Evolutionary conservation across 2,329 filamentous ascomycete genomes (phyloP), one percentile per base, ranked within the genome.

Genomic region (Diaporthe aspalathi): DNA sequence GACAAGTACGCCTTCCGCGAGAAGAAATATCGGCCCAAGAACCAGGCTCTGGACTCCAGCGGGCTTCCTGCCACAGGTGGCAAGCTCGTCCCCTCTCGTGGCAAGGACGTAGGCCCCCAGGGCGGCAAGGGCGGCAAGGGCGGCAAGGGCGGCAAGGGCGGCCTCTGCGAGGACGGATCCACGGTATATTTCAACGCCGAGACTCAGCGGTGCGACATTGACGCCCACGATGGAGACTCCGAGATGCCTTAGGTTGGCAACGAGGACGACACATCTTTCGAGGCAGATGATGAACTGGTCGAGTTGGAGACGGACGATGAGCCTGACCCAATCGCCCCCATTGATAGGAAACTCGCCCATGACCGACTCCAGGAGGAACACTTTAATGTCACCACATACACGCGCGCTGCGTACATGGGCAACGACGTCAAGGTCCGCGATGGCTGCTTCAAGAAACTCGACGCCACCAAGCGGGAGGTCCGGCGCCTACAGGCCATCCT

Each of bases 191-290:
- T 54, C 52, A 12, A 54, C 4, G 52, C 29, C 5, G 16, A 12
- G 29, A 49, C 16, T 24, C 27, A 47, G 27, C 40, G 24, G 29
- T 49, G 20, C 43, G 24, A 35, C 43, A 29, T 50, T 29, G 3
- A 32, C 14, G 53, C n/a, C 43, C 20, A 8, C 29, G 53, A 52
- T 68, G 67, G 16, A 47, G 35, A 68, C 22, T 50, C 67, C 47
- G n/a, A 27, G 54, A 29, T 38, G 67, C 56, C 29, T 20, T 68
- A 68, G 67, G n/a, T 40, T 47, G 53, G 45, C 67, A 57, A 38
- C 27, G 11, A 60, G 67, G 50, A 29, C 14, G 20, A 50, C 49
- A 7, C 53, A 52, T 68, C 66, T 24, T 32, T 27, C 11, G 16
- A 53, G 49, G 47, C 43, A 40, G 22, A 7, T 40, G 40, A 29